Conservation (phyloP, 495 filamentous ascomycete species). For the Penicillium manginii region DNA sequence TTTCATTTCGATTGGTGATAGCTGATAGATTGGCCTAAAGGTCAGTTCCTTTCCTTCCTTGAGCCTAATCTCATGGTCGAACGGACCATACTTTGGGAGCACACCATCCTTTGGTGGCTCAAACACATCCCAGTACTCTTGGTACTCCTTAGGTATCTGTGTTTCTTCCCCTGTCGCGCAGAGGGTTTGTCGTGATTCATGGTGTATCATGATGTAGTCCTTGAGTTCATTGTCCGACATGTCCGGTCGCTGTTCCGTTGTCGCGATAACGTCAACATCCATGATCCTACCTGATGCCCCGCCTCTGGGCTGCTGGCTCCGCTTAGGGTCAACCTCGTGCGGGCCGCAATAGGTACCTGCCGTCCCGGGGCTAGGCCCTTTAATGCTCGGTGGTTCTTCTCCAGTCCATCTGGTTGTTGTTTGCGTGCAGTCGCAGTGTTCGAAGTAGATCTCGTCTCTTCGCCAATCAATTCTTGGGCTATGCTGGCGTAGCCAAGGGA, state of each 20-base stretch:
- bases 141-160: conserved; percentile 10
- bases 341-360: not conserved
- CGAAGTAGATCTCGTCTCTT: not conserved
- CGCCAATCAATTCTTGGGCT: not conserved
- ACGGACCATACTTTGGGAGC: conserved; percentile 3
- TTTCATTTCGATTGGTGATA: not conserved
- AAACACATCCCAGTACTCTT: conserved; percentile 6
- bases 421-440: not conserved
- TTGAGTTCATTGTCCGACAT: not conserved
- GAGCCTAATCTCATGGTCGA: not conserved
- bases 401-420: not conserved
- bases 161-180: conserved; percentile 1
- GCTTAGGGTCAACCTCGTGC: not conserved
- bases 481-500: not conserved
- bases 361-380: not conserved
- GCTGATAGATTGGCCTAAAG: not conserved
- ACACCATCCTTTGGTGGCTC: not conserved
- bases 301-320: not conserved
- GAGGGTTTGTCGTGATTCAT: not conserved
- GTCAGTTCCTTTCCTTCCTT: not conserved
- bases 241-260: not conserved
- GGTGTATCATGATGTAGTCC: not conserved
- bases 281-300: not conserved
- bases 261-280: not conserved
- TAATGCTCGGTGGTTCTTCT: not conserved